Evolutionary conservation across 768 basidiomycete species (phyloP), one percentile per base, ranked within the genome.

Genomic region (Lactifluus pinguis): DNA sequence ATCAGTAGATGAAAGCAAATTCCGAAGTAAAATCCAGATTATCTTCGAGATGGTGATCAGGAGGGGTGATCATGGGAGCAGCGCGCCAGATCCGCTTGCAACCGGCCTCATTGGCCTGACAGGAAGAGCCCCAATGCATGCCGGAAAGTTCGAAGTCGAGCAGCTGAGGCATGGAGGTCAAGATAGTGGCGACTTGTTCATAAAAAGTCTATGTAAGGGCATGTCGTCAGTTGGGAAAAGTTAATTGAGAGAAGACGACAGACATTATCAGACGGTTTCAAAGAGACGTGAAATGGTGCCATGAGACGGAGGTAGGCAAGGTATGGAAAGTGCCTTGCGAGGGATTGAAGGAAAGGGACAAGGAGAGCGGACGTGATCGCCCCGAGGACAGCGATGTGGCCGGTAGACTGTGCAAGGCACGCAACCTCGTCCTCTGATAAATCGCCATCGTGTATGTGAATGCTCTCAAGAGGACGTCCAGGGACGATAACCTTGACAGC

Each of bases 131-230:
- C 86, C 87, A 90, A 65, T 85, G 85, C 73, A 89, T 82, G 38
- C 88, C 89, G 50, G 80, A 84, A 32, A 90, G 80, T 69, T 89
- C 88, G 67, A 88, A 88, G 49, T 81, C 80, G 63, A 79, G 74
- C 39, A 90, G 78, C 57, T 80, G 73, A n/a, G 80, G 73, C 63
- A 90, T 79, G 8, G 78, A 77, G n/a, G 78, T 75, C 62, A 91
- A 76, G 6, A 77, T 74, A 51, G 73, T 72, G 55, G 85, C 79
- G 47, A 86, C 80, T 63, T 84, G 77, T 50, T 81, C 74, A 67
- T 85, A 85, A 68, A 86, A 86, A 19, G 77, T 75, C 85, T 89
- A 50, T 14, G 55, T 61, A 13, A 47, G 50, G 21, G 41, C 38
- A 41, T 59, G 49, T 50, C 41, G 49, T 63, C 44, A 67, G 62